These are phyloP conservation scores for Phytophthora agathidicida DNA, from an alignment of 352 stramenopile genomes.

Conservation along the genomic window DNA sequence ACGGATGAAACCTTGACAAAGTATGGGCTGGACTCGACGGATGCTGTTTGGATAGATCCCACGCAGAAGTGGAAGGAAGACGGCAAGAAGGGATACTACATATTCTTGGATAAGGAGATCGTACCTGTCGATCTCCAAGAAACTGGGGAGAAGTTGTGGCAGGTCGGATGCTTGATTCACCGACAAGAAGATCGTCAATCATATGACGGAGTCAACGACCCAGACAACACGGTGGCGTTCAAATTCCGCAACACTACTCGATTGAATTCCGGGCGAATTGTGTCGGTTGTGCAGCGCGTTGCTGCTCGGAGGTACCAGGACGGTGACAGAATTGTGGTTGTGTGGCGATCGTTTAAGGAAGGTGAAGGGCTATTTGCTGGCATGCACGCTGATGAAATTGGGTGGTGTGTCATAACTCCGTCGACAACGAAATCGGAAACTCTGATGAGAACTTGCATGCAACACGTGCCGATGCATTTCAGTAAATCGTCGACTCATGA, in stretches of 20 bases:
- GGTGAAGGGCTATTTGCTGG: neutral
- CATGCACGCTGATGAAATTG: conserved; percentile 2
- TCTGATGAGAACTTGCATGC: conserved; percentile 14
- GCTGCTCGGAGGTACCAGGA: too few species aligned
- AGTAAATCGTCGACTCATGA: too few species aligned
- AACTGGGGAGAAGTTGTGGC: too few species aligned
- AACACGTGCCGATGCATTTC: conserved; percentile 16
- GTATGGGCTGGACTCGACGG: neutral
- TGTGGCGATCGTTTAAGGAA: neutral
- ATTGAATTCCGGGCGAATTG: too few species aligned
- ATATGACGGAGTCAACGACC: neutral
- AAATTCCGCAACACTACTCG: neutral
- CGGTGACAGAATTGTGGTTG: neutral
- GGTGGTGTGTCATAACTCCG: too few species aligned
- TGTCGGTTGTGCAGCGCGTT: too few species aligned
- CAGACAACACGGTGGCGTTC: neutral
- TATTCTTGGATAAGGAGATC: neutral
- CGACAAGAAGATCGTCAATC: too few species aligned
- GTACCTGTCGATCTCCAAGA: too few species aligned
- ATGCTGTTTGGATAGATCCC: neutral
- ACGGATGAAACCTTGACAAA: neutral
- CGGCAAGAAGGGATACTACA: neutral
- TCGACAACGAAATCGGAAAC: neutral
- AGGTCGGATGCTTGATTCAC: too few species aligned
- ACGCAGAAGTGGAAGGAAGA: neutral